Base-by-base conservation (phyloP, 768 basidiomycete species). In the Russula sp. region DNA sequence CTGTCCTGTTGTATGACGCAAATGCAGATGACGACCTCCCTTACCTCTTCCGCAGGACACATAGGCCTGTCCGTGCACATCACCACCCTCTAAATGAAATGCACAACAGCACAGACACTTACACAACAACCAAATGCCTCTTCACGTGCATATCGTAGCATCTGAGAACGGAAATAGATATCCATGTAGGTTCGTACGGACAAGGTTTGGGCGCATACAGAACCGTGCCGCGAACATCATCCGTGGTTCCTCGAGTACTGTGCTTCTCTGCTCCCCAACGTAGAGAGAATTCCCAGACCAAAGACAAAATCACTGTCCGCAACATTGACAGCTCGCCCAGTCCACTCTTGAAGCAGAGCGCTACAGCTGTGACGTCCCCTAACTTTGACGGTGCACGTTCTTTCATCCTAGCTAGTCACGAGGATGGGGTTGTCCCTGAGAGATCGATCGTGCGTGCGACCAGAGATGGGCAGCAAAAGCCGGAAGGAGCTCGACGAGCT, bases 351-450 rank as follows among this genome's bases (percentile, higher is more conserved):
- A 73, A 73, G 22, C 77, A 80, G 36, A 59, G 61, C 49, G 79
- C 0, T 36, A 6, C 20, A 35, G 32, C 32, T 32, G 35, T 20
- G 18, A 74, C 81, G 6, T 74, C 79, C 18, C 78, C 76, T 43
- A 67, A 82, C 41, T 94, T 94, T 70, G 89, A 90, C 57, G 90
- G 90, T 13, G 83, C 87, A 0, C 90, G 93, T 74, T 77, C 93
- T 3, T 3, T 29, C 3, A 29, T 29, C 56, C 92, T 93, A 65
- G 89, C 93, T 0, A 90, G 92, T 0, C 88, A 93, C 66, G 83
- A 81, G 4, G 80, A 84, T 48, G 81, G 88, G 5, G 74, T 88
- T 18, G 75, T 87, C 0, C 88, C 88, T 0, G 73, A 70, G 42
- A 25, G n/a, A 20, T 41, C 25, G 3, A 29, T 29, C 22, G 11